Percentiles rank a stretch among this genome's conserved stretches.
Conservation (phyloP, 345 rosid species). For the Eucalyptus curtisii region DNA sequence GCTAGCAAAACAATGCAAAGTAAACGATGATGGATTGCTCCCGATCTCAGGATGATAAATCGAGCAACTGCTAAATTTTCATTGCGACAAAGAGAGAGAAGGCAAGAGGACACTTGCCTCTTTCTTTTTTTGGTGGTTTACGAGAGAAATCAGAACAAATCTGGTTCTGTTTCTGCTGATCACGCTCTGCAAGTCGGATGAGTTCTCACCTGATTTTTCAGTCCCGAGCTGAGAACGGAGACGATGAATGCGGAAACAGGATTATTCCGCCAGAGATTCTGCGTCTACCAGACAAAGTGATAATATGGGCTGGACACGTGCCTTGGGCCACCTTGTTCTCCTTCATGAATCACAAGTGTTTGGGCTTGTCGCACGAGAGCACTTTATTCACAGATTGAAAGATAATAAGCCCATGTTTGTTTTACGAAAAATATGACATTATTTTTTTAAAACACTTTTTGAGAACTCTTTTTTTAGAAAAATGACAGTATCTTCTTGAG, state of each 20-base stretch:
- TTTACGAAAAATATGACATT: too few relatives aligned
- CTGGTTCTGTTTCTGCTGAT: neutral
- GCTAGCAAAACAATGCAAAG: neutral
- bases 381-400: neutral
- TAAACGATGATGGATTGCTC: neutral
- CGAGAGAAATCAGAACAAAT: neutral
- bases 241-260: neutral
- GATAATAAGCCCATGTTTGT: neutral
- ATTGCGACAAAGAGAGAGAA: neutral
- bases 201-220: neutral
- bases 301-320: neutral
- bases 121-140: neutral
- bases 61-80: neutral
- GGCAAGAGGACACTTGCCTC: neutral
- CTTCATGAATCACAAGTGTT: neutral
- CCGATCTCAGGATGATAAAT: neutral
- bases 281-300: neutral
- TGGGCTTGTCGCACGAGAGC: neutral
- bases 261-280: neutral
- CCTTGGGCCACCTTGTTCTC: neutral
- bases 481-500: neutral
- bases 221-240: neutral
- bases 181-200: neutral
- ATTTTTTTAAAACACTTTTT: too few relatives aligned
- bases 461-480: neutral